Evolutionary conservation across 192 early-diverging fungal genomes (phyloP).

Genomic region (Gonapodya prolifera): DNA sequence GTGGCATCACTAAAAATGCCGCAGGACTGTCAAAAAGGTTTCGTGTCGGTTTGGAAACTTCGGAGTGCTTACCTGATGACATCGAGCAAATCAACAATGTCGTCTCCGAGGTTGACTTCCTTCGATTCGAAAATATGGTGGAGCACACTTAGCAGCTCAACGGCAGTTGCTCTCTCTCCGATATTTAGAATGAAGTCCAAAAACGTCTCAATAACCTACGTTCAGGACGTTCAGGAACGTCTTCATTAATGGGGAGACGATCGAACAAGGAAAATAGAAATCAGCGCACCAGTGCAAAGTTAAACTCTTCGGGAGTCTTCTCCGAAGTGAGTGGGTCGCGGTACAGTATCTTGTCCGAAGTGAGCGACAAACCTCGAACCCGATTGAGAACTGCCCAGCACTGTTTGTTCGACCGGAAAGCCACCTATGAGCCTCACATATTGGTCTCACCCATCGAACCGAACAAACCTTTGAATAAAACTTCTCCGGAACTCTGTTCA

Average conservation of each 20-base stretch:
- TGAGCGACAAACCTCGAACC: not conserved
- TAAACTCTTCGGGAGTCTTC: conserved; percentile 73
- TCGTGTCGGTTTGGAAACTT: not conserved
- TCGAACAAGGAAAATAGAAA: too few relatives aligned
- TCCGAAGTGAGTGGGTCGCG: conserved; percentile 68
- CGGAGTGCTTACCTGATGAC: not conserved
- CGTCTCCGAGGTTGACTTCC: not conserved
- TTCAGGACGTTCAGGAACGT: too few relatives aligned
- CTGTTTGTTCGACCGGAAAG: not conserved
- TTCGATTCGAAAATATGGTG: too few relatives aligned
- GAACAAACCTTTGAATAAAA: conserved; percentile 72
- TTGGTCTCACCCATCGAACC: conserved; percentile 13
- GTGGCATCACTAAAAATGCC: not conserved
- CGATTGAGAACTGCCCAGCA: not conserved
- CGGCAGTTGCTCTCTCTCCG: not conserved
- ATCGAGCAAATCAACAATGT: not conserved
- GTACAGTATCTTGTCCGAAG: conserved; percentile 25
- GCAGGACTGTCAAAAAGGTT: not conserved
- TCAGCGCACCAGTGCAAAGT: conserved; percentile 63
- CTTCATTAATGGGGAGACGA: too few relatives aligned
- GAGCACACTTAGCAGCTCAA: too few relatives aligned
- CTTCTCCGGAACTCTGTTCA: conserved; percentile 63
- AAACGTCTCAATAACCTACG: not conserved
- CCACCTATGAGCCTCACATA: not conserved
- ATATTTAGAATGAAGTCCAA: not conserved